Evolutionary conservation across 345 rosid genomes (phyloP), one percentile per base, ranked within the genome.

Genomic region (Anacardium occidentale): DNA sequence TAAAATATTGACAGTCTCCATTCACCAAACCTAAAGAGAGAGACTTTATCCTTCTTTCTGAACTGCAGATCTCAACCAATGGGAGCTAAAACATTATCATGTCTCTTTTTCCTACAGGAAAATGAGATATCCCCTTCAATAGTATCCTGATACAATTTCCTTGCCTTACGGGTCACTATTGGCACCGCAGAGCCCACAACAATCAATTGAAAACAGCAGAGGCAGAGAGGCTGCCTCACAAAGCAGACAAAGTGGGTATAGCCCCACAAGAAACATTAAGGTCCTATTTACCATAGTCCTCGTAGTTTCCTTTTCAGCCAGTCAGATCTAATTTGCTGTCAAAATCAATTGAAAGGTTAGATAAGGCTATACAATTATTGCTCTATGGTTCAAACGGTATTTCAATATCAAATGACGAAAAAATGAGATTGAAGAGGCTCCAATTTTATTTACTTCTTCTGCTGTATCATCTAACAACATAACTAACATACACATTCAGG

Each of bases 281-380:
- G 34, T 68, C 18, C 20, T 68, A 37, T 53, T 37, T 37, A n/a
- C 71, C 18, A 17, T 9, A 7, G 60, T 54, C 26, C 10, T 1
- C 54, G 24, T 17, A 37, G 62, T 68, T 52, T 55, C 22, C 70
- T 66, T 25, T n/a, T 25, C 17, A 47, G 54, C 32, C 32, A 53
- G 60, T 54, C 51, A 68, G 15, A 37, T 54, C 51, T 66, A 50
- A 68, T 54, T 40, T 13, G 42, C 72, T 55, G 32, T 51, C 20
- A 67, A 53, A 67, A 53, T 57, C 9, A 29, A 34, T 52, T 52
- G 61, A 32, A 65, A 24, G 3, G 70, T 66, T 50, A 18, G 15
- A 66, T 59, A 11, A 47, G 54, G 56, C 26, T 53, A 20, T 26
- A 26, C 21, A 20, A 50, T 66, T 50, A 37, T 60, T 56, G 5